Evolutionary conservation across 169 alveolate species (phyloP).

Genomic region (Plasmodium chabaudi): DNA sequence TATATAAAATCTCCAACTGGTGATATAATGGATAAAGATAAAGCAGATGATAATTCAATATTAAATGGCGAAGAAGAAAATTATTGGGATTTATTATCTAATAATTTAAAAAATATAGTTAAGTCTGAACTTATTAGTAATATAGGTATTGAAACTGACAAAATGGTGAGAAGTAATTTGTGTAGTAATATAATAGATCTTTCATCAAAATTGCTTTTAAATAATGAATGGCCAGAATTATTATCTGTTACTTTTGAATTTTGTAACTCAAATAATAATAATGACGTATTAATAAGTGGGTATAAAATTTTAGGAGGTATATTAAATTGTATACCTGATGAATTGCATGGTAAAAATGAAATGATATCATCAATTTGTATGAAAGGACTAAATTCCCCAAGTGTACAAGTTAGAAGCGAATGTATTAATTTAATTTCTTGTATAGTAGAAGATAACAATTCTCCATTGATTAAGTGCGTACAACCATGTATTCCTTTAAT

Average conservation of each 20-base stretch:
- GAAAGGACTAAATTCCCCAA: conserved; percentile 78
- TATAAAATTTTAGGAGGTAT: conserved; percentile 84
- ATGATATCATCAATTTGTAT: conserved; percentile 76
- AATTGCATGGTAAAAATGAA: conserved; percentile 76
- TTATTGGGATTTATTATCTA: conserved; percentile 71
- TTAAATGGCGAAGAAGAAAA: conserved; percentile 60
- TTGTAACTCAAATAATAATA: conserved; percentile 78
- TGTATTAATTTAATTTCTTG: conserved; percentile 81
- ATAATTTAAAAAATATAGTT: conserved; percentile 74
- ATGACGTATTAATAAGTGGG: conserved; percentile 82
- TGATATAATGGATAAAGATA: conserved; percentile 77
- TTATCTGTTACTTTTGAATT: conserved; percentile 79
- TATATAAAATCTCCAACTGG: conserved; percentile 79
- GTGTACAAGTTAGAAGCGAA: conserved; percentile 82
- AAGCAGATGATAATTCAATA: conserved; percentile 50
- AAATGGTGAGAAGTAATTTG: conserved; percentile 80
- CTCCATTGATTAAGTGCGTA: conserved; percentile 74
- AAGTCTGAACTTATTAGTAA: conserved; percentile 80
- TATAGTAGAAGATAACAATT: conserved; percentile 79
- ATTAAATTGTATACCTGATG: conserved; percentile 76
- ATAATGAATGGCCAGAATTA: conserved; percentile 86
- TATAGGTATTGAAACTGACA: conserved; percentile 79
- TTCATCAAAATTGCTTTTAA: conserved; percentile 75
- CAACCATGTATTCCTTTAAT: conserved; percentile 82
- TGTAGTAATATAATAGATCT: conserved; percentile 85